These are phyloP conservation scores for Microsporum audouinii DNA, from an alignment of 2,329 filamentous ascomycete genomes.

Conservation along the genomic window DNA sequence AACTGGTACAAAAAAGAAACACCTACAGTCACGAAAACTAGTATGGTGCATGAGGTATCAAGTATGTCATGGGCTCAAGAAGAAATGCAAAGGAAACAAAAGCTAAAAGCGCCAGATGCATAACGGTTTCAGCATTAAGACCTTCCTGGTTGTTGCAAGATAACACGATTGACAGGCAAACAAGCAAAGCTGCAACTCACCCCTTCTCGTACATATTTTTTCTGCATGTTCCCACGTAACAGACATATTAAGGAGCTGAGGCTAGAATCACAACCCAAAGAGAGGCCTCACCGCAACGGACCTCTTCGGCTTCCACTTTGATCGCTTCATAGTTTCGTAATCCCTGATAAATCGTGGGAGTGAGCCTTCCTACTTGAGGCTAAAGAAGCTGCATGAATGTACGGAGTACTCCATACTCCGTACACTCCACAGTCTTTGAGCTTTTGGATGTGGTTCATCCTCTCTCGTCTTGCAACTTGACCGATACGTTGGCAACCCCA, in stretches of 20 bases:
- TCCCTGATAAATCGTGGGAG: neutral
- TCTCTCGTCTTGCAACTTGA: neutral
- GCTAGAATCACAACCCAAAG: neutral
- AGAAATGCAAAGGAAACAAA: neutral
- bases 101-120: neutral
- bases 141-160: neutral
- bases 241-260: neutral
- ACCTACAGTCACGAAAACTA: neutral
- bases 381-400: neutral
- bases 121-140: conserved; percentile 1
- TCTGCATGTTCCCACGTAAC: neutral
- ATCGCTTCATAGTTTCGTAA: neutral
- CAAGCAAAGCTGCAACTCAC: neutral
- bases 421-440: neutral
- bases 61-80: neutral
- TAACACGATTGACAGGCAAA: neutral
- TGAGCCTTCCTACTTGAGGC: neutral
- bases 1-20: conserved; percentile 2
- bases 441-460: neutral
- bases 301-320: neutral
- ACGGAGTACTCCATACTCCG: neutral
- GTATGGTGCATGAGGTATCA: neutral
- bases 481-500: neutral
- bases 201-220: neutral
- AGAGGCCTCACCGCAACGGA: neutral